Evolutionary conservation across 108 stramenopile species (phyloP).

Genomic region (Stephanodiscus triporus): DNA sequence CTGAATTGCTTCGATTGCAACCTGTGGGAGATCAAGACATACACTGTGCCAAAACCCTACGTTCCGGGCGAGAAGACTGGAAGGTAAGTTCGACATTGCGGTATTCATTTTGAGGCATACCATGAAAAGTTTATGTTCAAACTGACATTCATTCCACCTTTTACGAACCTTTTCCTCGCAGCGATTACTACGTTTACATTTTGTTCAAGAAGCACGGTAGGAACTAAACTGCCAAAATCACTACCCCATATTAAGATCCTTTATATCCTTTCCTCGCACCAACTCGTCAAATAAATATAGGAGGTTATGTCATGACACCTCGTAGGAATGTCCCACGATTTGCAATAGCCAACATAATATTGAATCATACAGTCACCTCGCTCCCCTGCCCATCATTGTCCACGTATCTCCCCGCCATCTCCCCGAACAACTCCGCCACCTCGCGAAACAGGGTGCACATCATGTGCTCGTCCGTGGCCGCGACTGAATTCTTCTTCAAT

Average conservation of each 20-base stretch:
- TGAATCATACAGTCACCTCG: constrained; percentile 41
- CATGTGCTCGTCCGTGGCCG: constrained; percentile 57
- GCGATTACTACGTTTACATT: constrained; percentile 35
- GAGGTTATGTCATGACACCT: background rate
- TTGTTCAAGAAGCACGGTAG: constrained; percentile 14
- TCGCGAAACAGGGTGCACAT: constrained; percentile 53
- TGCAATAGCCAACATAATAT: background rate
- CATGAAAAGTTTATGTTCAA: background rate
- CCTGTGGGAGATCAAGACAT: constrained; percentile 27
- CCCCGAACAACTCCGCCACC: constrained; percentile 54
- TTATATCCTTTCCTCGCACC: background rate
- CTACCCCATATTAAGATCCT: no score
- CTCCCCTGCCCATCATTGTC: constrained; percentile 38
- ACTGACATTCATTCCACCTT: constrained; percentile 7
- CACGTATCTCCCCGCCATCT: constrained; percentile 47
- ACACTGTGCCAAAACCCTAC: constrained; percentile 31
- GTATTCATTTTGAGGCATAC: background rate
- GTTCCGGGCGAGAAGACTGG: constrained; percentile 24
- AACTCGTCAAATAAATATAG: background rate
- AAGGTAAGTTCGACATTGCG: constrained; percentile 18
- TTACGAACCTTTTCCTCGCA: background rate
- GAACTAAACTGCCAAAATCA: no score
- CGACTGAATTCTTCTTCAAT: constrained; percentile 54
- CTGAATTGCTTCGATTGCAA: constrained; percentile 53
- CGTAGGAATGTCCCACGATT: background rate